These are phyloP conservation scores for Spatholobus suberectus DNA, from an alignment of 306 rosid genomes.

Conservation along the genomic window DNA sequence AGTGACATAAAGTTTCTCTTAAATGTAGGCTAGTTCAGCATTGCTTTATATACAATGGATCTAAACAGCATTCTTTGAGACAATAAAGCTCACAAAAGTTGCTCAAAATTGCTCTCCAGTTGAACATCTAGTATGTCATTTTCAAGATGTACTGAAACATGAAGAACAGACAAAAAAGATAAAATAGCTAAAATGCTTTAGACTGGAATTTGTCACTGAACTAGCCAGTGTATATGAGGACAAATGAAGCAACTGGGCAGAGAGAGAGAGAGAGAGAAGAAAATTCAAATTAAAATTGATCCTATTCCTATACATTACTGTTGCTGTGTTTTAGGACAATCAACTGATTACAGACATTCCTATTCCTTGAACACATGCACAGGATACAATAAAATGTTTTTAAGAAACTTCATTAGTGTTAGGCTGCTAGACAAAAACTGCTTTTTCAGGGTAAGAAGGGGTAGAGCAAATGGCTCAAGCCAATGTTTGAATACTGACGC, in stretches of 20 bases:
- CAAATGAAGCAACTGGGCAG: neutral
- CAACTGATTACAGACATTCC: neutral
- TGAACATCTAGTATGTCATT: constrained; percentile 35
- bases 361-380: constrained; percentile 12
- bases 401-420: constrained; percentile 8
- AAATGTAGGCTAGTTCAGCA: constrained; percentile 42
- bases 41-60: constrained; percentile 54
- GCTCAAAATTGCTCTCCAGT: constrained; percentile 34
- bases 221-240: constrained; percentile 1
- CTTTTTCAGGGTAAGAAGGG: neutral
- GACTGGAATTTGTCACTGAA: constrained; percentile 25
- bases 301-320: neutral
- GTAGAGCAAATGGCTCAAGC: neutral
- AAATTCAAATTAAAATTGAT: constrained; percentile 19
- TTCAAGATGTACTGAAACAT: constrained; percentile 26
- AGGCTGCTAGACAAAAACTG: neutral
- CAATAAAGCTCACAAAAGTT: constrained; percentile 39
- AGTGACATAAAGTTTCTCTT: constrained; percentile 70
- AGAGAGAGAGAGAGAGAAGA: neutral
- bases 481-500: neutral
- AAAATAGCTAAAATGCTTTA: constrained; percentile 36
- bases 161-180: constrained; percentile 30
- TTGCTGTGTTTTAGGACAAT: constrained; percentile 1
- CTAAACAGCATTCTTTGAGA: constrained; percentile 13
- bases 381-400: constrained; percentile 12